Evolutionary conservation across 1,139 yeast species (phyloP), one percentile per base, ranked within the genome.

Genomic region (Saccharomyces hybrid): DNA sequence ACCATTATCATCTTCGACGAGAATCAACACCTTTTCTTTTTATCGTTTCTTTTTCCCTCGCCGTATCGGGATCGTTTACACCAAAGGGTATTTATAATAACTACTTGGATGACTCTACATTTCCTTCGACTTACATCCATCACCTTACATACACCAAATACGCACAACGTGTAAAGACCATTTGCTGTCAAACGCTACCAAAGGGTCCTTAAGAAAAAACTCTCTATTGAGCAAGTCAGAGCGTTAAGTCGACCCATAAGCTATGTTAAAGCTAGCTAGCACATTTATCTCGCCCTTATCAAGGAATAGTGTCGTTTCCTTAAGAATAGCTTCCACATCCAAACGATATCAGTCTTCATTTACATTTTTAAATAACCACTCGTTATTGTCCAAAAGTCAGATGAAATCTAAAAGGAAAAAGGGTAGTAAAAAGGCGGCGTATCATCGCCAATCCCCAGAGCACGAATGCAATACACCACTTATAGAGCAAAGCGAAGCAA

Each of bases 281-380:
- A 21, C 44, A 38, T 38, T 38, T 38, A 9, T 38, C 24, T 9
- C 44, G 7, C 44, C 44, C 2, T 38, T 38, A 38, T 38, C 44
- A 38, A 38, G 26, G 26, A 16, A 38, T 8, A 38, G 19, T 38
- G 44, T 19, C 44, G 6, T 9, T 38, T 38, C 44, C 9, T 38
- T 19, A 8, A 19, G 44, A 38, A 38, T 9, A 38, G n/a, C 24
- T 9, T 19, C 9, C 44, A 24, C 12, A 21, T 27, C 16, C 12
- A 46, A 48, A 31, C 57, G 70, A 51, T 55, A 48, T 46, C 66
- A 66, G 51, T 64, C 68, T 6, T 63, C 69, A 7, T 58, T 62
- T 47, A 64, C 67, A 7, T 64, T 65, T 54, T 54, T 59, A 12
- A 64, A 59, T 34, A 65, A 62, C 52, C 64, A 62, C 28, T 59